Conservation (phyloP, 2,329 filamentous ascomycete species). For the Trichoderma koningiopsis region DNA sequence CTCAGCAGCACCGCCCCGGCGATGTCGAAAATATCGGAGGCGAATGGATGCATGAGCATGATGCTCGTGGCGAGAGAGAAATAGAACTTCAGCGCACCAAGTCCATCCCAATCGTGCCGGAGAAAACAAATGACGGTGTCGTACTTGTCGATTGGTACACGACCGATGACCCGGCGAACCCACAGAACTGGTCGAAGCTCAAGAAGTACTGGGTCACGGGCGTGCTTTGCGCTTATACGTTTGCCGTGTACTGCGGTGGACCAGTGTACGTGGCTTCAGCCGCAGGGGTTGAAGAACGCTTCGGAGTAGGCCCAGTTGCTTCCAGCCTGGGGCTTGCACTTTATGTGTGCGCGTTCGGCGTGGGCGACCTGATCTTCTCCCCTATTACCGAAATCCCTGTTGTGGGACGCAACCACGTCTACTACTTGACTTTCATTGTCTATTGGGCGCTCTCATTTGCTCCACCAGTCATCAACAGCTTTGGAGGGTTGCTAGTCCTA, state of each 20-base stretch:
- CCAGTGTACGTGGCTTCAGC: not conserved
- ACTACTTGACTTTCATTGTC: not conserved
- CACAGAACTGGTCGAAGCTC: not conserved
- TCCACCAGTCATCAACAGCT: not conserved
- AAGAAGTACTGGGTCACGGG: not conserved
- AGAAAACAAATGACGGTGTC: not conserved
- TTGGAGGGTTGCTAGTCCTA: slow-evolving; percentile 33
- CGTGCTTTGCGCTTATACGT: not conserved
- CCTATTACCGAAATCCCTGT: not conserved
- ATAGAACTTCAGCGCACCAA: not conserved
- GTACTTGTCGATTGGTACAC: not conserved
- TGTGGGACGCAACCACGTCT: not conserved
- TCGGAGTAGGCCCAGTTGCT: not conserved
- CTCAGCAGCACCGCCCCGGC: too few species aligned
- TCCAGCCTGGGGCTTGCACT: not conserved
- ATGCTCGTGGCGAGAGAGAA: not conserved
- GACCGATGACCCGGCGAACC: not conserved
- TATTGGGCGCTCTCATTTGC: not conserved
- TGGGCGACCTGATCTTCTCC: not conserved
- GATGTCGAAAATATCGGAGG: not conserved
- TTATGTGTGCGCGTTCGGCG: too few species aligned
- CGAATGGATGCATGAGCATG: not conserved
- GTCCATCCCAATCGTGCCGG: not conserved
- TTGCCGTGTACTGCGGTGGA: not conserved
- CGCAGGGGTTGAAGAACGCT: not conserved